Evolutionary conservation across 2,329 filamentous ascomycete species (phyloP), one percentile per base, ranked within the genome.

Genomic region (Penicillium thymicola): DNA sequence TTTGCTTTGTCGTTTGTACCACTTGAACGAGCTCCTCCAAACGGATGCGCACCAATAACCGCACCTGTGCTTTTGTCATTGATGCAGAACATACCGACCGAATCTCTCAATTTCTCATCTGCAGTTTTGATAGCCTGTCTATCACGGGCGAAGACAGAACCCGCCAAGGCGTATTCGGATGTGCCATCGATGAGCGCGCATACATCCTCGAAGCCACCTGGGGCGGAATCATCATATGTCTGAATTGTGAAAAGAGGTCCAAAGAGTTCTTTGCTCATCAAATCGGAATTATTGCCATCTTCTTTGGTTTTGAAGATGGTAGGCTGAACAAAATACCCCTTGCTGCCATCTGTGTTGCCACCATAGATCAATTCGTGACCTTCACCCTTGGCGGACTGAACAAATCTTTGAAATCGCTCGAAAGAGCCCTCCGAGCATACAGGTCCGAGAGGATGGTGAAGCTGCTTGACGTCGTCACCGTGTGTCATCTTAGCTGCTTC

Each of bases 1-100:
- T 85, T 85, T 16, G 85, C 85, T 79, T 88, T 88, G 74, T 89
- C 86, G 70, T 89, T 88, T 13, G 86, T 89, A 21, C 86, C 86
- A 58, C 82, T 85, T 5, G 84, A 85, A 58, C 86, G 77, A 16
- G 83, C 81, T 38, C 86, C 86, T 13, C 86, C 86, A 68, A 89
- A 89, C 2, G 86, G 82, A 75, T 89, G 86, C 75, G 88, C 86
- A 8, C 85, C 86, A 11, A 88, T 85, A 25, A 89, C 85, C 16
- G 85, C 85, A 23, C 85, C 86, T 1, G 85, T 88, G 71, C 82
- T 71, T 55, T 73, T 71, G 54, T 60, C 66, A 49, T 73, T 73
- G 55, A 73, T 67, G 49, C 72, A 73, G 25, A 73, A 71, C 47
- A 70, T 73, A 9, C 71, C 71, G 27, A 69, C 71, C 10, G 30